Percentiles rank a stretch among this genome's conserved stretches.
phyloP scores from a whole-genome alignment of 192 early-diverging fungal species.

The Spinellus fusiger region DNA sequence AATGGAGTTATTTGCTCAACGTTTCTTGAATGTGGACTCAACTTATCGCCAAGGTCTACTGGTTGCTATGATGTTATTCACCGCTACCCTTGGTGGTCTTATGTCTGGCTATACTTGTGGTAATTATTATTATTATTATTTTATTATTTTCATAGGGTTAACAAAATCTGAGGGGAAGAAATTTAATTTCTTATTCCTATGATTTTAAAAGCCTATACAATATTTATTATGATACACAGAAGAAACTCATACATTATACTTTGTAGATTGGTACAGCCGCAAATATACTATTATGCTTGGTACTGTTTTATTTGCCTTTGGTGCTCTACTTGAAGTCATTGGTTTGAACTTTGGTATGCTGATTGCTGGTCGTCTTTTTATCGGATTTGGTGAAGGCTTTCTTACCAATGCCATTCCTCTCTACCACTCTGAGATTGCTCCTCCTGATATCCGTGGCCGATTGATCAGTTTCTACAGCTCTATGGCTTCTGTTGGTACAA shows the following conservation, averaged over 20 bases:
- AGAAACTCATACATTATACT: neutral
- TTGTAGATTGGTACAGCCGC: slow-evolving; percentile 46
- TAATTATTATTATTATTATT: slow-evolving; percentile 10
- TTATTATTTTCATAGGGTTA: neutral
- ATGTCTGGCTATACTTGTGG: slow-evolving; percentile 22
- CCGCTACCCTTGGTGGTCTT: slow-evolving; percentile 25
- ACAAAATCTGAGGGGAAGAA: too few relatives aligned
- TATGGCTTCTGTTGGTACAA: slow-evolving; percentile 80
- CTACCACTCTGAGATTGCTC: slow-evolving; percentile 51
- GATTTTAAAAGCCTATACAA: neutral
- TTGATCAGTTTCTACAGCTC: slow-evolving; percentile 81
- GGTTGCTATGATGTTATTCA: slow-evolving; percentile 29
- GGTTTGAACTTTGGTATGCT: slow-evolving; percentile 39
- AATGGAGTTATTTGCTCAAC: slow-evolving; percentile 9
- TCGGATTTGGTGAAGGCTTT: slow-evolving; percentile 30
- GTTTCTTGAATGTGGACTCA: slow-evolving; percentile 1
- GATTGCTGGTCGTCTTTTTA: slow-evolving; percentile 23
- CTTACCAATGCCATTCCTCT: slow-evolving; percentile 30
- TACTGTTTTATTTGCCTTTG: slow-evolving; percentile 61
- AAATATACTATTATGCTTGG: slow-evolving; percentile 63
- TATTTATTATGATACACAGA: neutral
- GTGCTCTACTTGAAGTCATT: slow-evolving; percentile 66
- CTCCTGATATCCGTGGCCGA: slow-evolving; percentile 80
- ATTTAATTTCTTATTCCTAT: neutral
- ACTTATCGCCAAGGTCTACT: slow-evolving; percentile 17